phyloP scores from a whole-genome alignment of 306 rosid genomes.

The Alnus glutinosa region DNA sequence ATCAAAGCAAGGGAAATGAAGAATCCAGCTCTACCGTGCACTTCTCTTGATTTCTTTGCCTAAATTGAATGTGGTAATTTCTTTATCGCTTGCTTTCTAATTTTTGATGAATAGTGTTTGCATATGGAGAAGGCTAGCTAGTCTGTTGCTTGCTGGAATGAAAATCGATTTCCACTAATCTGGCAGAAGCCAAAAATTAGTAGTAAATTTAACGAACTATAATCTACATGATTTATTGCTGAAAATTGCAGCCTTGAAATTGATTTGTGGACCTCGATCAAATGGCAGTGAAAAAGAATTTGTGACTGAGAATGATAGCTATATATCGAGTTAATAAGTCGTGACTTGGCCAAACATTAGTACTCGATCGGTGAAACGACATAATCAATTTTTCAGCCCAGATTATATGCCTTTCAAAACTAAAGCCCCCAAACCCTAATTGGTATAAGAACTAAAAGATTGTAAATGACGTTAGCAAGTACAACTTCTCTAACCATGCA shows the following conservation, averaged over 20 bases:
- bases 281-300: not conserved
- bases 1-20: constrained; percentile 46
- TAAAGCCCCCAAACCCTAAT: not conserved
- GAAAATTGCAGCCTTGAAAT: not conserved
- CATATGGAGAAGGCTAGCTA: not conserved
- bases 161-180: constrained; percentile 1
- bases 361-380: not conserved
- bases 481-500: not conserved
- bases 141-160: not conserved
- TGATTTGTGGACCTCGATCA: not conserved
- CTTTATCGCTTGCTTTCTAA: not conserved
- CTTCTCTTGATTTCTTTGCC: constrained; percentile 47
- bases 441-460: not conserved
- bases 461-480: not conserved
- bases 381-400: not conserved
- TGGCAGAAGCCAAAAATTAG: not conserved
- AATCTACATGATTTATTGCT: not conserved
- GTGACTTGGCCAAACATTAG: too few relatives aligned
- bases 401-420: not conserved
- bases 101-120: not conserved
- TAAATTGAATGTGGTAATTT: constrained; percentile 42
- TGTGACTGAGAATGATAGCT: not conserved
- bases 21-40: constrained; percentile 46
- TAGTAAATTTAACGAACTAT: not conserved
- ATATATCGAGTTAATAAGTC: not conserved